phyloP scores from a whole-genome alignment of 345 rosid genomes.

The Eucalyptus virginea region DNA sequence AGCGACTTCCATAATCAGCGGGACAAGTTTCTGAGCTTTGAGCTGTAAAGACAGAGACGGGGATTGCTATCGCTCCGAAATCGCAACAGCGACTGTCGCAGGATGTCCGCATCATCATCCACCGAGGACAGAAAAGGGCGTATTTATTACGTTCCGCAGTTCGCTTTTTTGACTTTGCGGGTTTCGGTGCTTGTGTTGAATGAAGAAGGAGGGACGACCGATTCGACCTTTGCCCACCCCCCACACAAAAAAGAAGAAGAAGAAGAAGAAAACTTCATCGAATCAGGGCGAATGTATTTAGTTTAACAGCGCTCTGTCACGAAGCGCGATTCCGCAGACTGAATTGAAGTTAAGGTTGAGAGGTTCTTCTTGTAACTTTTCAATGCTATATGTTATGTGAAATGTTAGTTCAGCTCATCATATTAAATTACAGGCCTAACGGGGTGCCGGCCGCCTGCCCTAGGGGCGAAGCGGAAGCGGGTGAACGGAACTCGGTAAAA shows the following conservation, averaged over 20 bases:
- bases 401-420: no score
- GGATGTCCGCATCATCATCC: neutral
- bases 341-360: neutral
- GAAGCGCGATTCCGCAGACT: neutral
- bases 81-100: neutral
- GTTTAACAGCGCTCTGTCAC: neutral
- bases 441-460: neutral
- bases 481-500: neutral
- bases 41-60: neutral
- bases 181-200: neutral
- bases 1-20: neutral
- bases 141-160: neutral
- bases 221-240: neutral
- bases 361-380: neutral
- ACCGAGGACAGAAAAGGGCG: neutral
- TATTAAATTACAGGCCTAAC: neutral
- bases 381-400: neutral
- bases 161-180: neutral
- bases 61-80: neutral
- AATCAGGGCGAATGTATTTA: neutral
- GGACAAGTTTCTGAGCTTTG: neutral
- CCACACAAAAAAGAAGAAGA: rapidly evolving
- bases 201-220: neutral
- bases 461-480: neutral
- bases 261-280: neutral